A percentile compares a stretch with the other conserved stretches of the same genome.
Conservation (phyloP, 371 early-diverging fungal genomes). For the Batrachochytrium dendrobatidis region DNA sequence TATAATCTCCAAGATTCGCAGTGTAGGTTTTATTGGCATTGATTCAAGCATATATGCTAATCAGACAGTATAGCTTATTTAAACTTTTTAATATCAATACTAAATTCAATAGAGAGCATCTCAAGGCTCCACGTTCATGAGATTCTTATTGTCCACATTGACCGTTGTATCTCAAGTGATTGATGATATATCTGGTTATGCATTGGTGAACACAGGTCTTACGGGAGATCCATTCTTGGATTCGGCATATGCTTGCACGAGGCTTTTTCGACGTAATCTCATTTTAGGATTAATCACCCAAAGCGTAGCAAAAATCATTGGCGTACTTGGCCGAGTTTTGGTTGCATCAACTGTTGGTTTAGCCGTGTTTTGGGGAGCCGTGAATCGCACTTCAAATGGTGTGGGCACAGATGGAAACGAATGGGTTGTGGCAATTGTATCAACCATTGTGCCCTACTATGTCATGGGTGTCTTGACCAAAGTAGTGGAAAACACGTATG, state of each 20-base stretch:
- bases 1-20: conserved; percentile 32
- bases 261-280: conserved; percentile 65
- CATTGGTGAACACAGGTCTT: conserved; percentile 62
- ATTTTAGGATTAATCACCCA: conserved; percentile 51
- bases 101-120: conserved; percentile 5
- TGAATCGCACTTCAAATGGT: neutral
- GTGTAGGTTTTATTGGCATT: conserved; percentile 6
- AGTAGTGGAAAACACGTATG: conserved; percentile 71
- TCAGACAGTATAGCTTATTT: neutral
- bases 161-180: conserved; percentile 25
- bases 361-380: conserved; percentile 35
- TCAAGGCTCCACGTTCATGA: conserved; percentile 7
- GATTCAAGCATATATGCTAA: neutral
- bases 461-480: conserved; percentile 60
- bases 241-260: conserved; percentile 56
- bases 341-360: conserved; percentile 53
- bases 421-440: conserved; percentile 57
- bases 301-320: conserved; percentile 21
- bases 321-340: conserved; percentile 17
- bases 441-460: conserved; percentile 57
- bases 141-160: conserved; percentile 17
- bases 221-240: conserved; percentile 57
- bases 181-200: conserved; percentile 60
- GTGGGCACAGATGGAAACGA: conserved; percentile 27
- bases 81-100: neutral